Evolutionary conservation across 345 rosid species (phyloP), one percentile per base, ranked within the genome.

Genomic region (Sonneratia caseolaris): DNA sequence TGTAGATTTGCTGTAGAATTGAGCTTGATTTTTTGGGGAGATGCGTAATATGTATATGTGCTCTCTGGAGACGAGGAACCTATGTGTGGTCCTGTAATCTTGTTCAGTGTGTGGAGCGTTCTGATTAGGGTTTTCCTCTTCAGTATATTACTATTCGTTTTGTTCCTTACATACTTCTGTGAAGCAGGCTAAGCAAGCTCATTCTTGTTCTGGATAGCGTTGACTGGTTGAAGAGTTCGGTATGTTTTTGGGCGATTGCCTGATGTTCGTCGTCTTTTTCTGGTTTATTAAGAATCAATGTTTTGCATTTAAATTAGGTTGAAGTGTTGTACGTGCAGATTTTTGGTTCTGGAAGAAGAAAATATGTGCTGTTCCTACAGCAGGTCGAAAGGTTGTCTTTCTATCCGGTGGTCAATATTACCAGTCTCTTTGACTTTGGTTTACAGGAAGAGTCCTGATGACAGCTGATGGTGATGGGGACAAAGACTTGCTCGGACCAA

Each of bases 361-460:
- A 71, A 73, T 81, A 78, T 73, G 84, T 71, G 62, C 79, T 78
- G 62, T 75, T 76, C 76, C 16, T 77, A 78, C 78, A 75, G 56
- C n/a, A 43, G 71, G 71, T 66, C 72, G 77, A 74, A 76, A 74
- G 73, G 64, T 66, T 70, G 36, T 70, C 78, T 72, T 72, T 70
- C 32, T 27, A 10, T 12, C 38, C 1, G 37, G 37, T 13, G 36
- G 38, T 24, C 73, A 72, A 74, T 74, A 70, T 69, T 75, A 70
- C 69, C 76, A 66, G 78, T 75, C 38, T 59, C 70, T 81, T 77
- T 81, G 76, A 71, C 76, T 73, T 73, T 81, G 75, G 82, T 62
- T 80, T 64, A 81, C 84, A 72, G 79, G 80, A 76, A 66, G 74
- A 55, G 80, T 72, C 83, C 81, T 81, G 81, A 88, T 88, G 96